Conservation (phyloP, 164 flowering plant genomes). For the Dillenia suffruticosa region DNA sequence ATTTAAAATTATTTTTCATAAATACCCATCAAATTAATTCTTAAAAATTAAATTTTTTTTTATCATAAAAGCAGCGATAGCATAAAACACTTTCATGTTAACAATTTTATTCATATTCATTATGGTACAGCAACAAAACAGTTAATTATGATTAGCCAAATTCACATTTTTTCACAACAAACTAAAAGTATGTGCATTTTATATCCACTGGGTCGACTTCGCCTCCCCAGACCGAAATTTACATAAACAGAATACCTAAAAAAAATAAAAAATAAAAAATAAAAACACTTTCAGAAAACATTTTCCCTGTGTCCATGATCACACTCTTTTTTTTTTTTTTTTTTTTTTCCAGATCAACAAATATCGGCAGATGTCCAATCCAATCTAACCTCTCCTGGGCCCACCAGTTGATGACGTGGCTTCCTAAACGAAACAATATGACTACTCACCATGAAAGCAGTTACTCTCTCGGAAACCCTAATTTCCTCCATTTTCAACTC, state of each 20-base stretch:
- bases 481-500: constrained; percentile 89
- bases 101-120: too few species aligned
- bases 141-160: too few species aligned
- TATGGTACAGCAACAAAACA: too few species aligned
- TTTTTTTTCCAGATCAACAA: constrained; percentile 10
- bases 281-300: background rate
- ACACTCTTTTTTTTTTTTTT: background rate
- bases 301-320: too few species aligned
- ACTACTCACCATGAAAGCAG: constrained; percentile 89
- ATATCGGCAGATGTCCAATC: constrained; percentile 61
- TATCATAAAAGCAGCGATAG: too few species aligned
- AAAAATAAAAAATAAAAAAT: background rate
- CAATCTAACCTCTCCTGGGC: constrained; percentile 50
- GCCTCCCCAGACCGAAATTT: constrained; percentile 24
- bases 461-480: constrained; percentile 75
- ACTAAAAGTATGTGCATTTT: too few species aligned
- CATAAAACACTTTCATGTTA: too few species aligned
- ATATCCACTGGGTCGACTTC: constrained; percentile 41
- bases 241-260: background rate
- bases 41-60: too few species aligned
- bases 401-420: constrained; percentile 48
- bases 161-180: too few species aligned
- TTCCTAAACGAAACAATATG: constrained; percentile 90
- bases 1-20: too few species aligned
- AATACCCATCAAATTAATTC: too few species aligned